A percentile compares a stretch with the other conserved stretches of the same genome.
Conservation (phyloP, 495 filamentous ascomycete genomes). For the Neurospora sp. region DNA sequence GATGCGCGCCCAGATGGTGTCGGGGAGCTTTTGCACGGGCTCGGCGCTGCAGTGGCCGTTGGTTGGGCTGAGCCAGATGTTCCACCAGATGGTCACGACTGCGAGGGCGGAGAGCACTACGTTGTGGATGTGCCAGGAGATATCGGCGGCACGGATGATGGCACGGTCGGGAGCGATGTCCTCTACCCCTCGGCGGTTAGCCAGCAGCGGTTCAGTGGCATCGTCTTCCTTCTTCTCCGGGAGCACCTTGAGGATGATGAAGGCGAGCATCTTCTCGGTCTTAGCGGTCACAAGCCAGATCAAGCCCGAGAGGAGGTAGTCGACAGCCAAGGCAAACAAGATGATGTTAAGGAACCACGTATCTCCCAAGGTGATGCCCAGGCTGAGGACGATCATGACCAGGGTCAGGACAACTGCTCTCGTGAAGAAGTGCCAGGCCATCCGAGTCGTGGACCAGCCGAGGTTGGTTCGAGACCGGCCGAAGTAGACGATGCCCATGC, state of each 20-base stretch:
- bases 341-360: slow-evolving; percentile 25
- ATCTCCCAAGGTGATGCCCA: slow-evolving; percentile 11
- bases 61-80: slow-evolving; percentile 22
- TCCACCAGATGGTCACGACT: slow-evolving; percentile 24
- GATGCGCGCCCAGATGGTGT: slow-evolving; percentile 8
- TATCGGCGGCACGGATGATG: slow-evolving; percentile 15
- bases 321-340: slow-evolving; percentile 22
- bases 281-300: slow-evolving; percentile 16
- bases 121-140: slow-evolving; percentile 25
- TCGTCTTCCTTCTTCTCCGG: slow-evolving; percentile 12
- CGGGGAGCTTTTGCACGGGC: not conserved
- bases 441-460: slow-evolving; percentile 14
- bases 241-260: slow-evolving; percentile 9
- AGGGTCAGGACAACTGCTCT: slow-evolving; percentile 19
- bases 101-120: slow-evolving; percentile 10
- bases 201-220: slow-evolving; percentile 12
- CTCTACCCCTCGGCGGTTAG: not conserved
- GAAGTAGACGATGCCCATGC: slow-evolving; percentile 29
- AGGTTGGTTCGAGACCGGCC: slow-evolving; percentile 18
- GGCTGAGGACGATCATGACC: slow-evolving; percentile 6
- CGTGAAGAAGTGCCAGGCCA: slow-evolving; percentile 20
- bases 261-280: slow-evolving; percentile 14
- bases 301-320: slow-evolving; percentile 23
- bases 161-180: slow-evolving; percentile 11
- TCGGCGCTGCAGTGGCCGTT: slow-evolving; percentile 16